phyloP scores from a whole-genome alignment of 805 yeast species.

The Kuraishia piskuri region DNA sequence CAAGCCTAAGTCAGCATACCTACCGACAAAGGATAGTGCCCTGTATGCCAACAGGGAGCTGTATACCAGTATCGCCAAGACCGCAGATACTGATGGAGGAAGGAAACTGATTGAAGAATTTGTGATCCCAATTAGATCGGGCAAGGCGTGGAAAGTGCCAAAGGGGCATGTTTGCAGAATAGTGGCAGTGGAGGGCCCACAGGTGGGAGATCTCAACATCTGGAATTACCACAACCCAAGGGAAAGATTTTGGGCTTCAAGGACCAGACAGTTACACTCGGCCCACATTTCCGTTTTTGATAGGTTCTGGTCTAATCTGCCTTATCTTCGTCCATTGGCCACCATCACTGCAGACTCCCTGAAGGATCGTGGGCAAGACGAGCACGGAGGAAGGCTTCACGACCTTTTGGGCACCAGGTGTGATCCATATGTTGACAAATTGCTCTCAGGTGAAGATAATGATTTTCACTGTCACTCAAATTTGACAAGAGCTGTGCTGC shows the following conservation, averaged over 20 bases:
- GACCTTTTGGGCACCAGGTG: conserved; percentile 63
- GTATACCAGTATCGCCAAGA: conserved; percentile 33
- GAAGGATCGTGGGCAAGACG: conserved; percentile 45
- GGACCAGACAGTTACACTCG: conserved; percentile 58
- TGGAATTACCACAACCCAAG: conserved; percentile 56
- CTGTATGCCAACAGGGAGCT: conserved; percentile 40
- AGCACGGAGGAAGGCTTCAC: conserved; percentile 59
- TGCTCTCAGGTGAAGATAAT: conserved; percentile 55
- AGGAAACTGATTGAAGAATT: conserved; percentile 34
- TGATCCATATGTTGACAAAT: conserved; percentile 59
- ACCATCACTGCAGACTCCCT: conserved; percentile 58
- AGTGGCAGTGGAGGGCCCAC: conserved; percentile 62
- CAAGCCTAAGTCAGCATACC: conserved; percentile 47
- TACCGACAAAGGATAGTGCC: conserved; percentile 46
- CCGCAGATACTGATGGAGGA: conserved; percentile 21
- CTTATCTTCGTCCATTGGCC: conserved; percentile 55
- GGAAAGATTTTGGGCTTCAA: conserved; percentile 62
- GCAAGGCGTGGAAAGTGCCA: conserved; percentile 55
- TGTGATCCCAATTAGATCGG: conserved; percentile 45
- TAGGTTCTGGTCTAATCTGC: conserved; percentile 57
- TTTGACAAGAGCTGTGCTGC: conserved; percentile 48
- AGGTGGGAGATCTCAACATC: conserved; percentile 60
- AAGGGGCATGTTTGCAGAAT: conserved; percentile 50
- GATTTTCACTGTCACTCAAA: conserved; percentile 65
- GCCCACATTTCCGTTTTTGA: conserved; percentile 56